phyloP scores from a whole-genome alignment of 768 basidiomycete genomes.

The Rhodotorula kratochvilovae region DNA sequence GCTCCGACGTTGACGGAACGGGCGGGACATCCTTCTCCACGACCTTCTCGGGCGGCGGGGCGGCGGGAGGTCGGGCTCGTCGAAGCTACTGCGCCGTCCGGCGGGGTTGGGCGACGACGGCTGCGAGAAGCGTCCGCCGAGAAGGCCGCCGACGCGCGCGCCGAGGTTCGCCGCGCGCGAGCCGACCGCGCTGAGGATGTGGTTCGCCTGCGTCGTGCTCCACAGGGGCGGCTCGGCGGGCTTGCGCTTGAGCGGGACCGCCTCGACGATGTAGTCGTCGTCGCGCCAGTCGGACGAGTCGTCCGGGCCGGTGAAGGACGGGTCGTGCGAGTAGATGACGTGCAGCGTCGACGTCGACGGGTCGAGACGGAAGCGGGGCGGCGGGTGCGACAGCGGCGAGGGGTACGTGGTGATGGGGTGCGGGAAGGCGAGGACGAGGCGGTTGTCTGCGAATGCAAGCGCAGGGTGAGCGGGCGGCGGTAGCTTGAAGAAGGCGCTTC shows the following conservation, averaged over 20 bases:
- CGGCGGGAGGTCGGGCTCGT: not conserved
- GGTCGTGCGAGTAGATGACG: constrained; percentile 24
- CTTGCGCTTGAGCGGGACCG: constrained; percentile 11
- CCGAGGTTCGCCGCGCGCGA: not conserved
- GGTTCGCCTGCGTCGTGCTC: not conserved
- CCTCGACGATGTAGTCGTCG: constrained; percentile 33
- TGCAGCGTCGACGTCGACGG: constrained; percentile 21
- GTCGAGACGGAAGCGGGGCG: constrained; percentile 28
- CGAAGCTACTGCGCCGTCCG: not conserved
- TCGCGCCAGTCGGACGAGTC: constrained; percentile 1
- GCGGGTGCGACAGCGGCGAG: constrained; percentile 18
- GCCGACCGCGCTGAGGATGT: not conserved
- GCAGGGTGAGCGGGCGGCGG: not conserved
- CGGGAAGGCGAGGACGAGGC: constrained; percentile 9
- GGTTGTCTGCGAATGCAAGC: not conserved
- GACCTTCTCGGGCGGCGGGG: not conserved
- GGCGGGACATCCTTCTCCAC: not conserved
- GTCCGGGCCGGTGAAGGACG: constrained; percentile 5
- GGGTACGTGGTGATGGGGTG: constrained; percentile 16
- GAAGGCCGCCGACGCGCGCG: not conserved
- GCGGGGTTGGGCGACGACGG: not conserved
- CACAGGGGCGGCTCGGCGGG: not conserved
- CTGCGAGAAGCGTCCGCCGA: not conserved
- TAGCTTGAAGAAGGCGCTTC: not conserved
- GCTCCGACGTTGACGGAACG: not conserved